These are phyloP conservation scores for Climacium dendroides DNA, from an alignment of 225 moss, liverwort and hornwort species.

Conservation along the genomic window DNA sequence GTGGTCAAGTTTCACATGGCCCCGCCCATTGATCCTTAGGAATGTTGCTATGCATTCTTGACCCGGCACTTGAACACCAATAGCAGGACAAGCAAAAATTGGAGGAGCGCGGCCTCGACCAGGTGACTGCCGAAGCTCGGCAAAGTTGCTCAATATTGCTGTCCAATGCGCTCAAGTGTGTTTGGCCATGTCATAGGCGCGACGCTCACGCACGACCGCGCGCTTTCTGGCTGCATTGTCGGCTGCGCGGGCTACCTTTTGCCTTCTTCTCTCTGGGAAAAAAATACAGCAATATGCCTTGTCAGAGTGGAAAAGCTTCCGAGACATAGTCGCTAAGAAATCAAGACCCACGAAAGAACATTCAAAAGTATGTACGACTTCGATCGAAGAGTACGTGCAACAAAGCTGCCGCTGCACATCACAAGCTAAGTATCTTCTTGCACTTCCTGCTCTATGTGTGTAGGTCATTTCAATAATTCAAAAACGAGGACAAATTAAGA, in stretches of 20 bases:
- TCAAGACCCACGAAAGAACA: neutral
- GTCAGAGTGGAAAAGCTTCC: neutral
- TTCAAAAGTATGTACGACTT: no score
- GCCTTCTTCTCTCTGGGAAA: slow-evolving; percentile 17
- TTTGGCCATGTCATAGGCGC: slow-evolving; percentile 24
- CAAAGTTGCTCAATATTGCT: neutral
- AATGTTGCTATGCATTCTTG: neutral
- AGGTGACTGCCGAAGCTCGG: neutral
- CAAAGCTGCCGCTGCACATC: neutral
- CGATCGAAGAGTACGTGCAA: neutral
- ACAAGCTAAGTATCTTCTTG: neutral
- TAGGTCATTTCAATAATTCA: neutral
- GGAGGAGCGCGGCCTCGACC: neutral
- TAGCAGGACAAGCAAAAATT: neutral
- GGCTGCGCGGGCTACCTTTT: slow-evolving; percentile 19
- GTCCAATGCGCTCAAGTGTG: neutral
- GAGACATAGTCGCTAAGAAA: neutral
- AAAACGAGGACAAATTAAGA: neutral
- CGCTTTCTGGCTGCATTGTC: slow-evolving; percentile 26
- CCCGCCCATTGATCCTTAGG: neutral
- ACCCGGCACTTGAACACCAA: neutral
- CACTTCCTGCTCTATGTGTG: neutral
- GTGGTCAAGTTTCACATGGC: neutral
- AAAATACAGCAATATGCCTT: neutral
- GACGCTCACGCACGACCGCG: slow-evolving; percentile 15